Conservation (phyloP, 2,329 filamentous ascomycete species). For the Periconia macrospinosa region DNA sequence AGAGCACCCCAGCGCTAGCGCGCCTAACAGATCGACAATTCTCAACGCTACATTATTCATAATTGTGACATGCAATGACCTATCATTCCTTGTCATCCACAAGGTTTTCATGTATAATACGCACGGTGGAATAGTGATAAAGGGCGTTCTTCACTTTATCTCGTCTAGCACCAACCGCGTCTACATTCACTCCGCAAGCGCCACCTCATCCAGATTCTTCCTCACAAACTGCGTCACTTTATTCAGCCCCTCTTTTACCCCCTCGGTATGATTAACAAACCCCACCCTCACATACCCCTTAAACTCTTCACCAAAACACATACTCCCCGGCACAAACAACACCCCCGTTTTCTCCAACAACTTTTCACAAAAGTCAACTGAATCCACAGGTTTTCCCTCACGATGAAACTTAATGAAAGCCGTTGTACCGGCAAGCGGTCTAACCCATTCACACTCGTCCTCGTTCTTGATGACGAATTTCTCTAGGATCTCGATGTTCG, state of each 20-base stretch:
- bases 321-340: constrained; percentile 72
- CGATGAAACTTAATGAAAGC: constrained; percentile 72
- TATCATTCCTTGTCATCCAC: too few species aligned
- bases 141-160: too few species aligned
- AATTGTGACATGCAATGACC: too few species aligned
- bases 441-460: constrained; percentile 68
- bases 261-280: constrained; percentile 70
- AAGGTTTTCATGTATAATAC: too few species aligned
- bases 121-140: too few species aligned
- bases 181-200: constrained; percentile 32
- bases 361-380: constrained; percentile 70
- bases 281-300: constrained; percentile 77
- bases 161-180: too few species aligned
- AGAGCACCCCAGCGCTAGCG: too few species aligned
- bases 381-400: constrained; percentile 66
- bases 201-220: constrained; percentile 58
- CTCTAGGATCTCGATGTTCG: constrained; percentile 68
- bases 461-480: constrained; percentile 67
- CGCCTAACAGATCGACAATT: too few species aligned
- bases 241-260: constrained; percentile 68
- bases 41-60: too few species aligned
- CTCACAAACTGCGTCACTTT: constrained; percentile 58
- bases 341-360: constrained; percentile 71
- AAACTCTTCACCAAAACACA: constrained; percentile 73
- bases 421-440: constrained; percentile 77